phyloP scores from a whole-genome alignment of 768 basidiomycete genomes.

The Mycena amicta region DNA sequence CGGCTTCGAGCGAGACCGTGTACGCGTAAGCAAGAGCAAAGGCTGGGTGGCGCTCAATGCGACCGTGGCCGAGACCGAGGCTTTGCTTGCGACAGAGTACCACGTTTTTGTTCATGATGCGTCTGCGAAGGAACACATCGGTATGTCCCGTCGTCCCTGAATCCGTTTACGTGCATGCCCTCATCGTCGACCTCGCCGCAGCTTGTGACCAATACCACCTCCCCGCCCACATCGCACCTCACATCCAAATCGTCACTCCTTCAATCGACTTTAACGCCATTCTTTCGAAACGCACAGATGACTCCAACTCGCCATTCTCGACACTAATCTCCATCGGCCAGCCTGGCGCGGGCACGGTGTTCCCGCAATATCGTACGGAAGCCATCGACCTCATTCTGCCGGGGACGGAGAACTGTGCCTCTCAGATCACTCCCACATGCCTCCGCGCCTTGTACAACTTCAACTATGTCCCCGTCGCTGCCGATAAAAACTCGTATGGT shows the following conservation, averaged over 20 bases:
- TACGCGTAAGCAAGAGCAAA: conserved; percentile 41
- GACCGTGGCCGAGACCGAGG: conserved; percentile 44
- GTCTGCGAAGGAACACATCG: conserved; percentile 39
- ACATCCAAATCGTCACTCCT: conserved; percentile 43
- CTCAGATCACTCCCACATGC: conserved; percentile 39
- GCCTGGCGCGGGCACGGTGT: conserved; percentile 27
- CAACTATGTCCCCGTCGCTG: conserved; percentile 31
- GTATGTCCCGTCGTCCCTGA: conserved; percentile 29
- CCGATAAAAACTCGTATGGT: conserved; percentile 37
- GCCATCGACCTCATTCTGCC: conserved; percentile 20
- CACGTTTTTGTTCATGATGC: conserved; percentile 42
- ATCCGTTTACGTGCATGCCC: neutral
- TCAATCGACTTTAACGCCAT: conserved; percentile 40
- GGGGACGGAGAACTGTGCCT: conserved; percentile 33
- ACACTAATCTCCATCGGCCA: conserved; percentile 19
- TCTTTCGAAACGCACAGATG: conserved; percentile 26
- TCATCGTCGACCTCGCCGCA: conserved; percentile 13
- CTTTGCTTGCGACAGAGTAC: conserved; percentile 46
- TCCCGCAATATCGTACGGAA: conserved; percentile 29
- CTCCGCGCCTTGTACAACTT: conserved; percentile 42
- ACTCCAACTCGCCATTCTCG: neutral
- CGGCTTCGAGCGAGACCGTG: conserved; percentile 41
- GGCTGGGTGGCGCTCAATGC: conserved; percentile 43
- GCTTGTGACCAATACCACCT: conserved; percentile 39
- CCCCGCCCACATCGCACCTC: conserved; percentile 36